Conservation (phyloP, 164 flowering plant species). For the Houttuynia cordata region DNA sequence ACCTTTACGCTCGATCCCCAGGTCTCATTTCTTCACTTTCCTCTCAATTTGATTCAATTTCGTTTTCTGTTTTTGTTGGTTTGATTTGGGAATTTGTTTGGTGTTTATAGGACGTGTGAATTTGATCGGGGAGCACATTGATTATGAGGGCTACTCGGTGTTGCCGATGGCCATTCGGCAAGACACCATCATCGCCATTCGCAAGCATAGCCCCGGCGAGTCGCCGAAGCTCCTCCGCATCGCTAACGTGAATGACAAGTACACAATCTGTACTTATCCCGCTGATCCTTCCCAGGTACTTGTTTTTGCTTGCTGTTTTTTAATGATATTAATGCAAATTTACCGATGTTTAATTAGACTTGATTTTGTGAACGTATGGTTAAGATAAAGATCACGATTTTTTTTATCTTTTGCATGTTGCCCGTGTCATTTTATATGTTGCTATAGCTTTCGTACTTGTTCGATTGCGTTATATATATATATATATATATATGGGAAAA, state of each 20-base stretch:
- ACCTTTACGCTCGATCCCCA: constrained; percentile 81
- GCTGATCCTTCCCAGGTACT: constrained; percentile 75
- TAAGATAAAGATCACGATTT: too few species aligned
- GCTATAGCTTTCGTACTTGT: too few species aligned
- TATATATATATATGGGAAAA: too few species aligned
- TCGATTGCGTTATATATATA: too few species aligned
- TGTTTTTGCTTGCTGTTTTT: too few species aligned
- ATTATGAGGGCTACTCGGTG: constrained; percentile 94
- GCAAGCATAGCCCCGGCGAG: constrained; percentile 35
- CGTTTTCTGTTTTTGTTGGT: neutral
- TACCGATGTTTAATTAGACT: too few species aligned
- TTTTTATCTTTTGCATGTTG: too few species aligned
- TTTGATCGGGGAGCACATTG: constrained; percentile 96
- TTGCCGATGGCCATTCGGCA: constrained; percentile 95
- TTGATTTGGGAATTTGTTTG: neutral
- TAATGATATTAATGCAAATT: too few species aligned
- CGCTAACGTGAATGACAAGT: constrained; percentile 71
- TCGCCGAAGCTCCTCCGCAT: constrained; percentile 42
- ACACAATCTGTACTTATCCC: constrained; percentile 67
- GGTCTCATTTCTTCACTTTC: constrained; percentile 24
- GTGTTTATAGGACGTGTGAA: constrained; percentile 71
- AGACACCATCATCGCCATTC: constrained; percentile 76
- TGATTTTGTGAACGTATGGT: too few species aligned
- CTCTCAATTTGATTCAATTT: neutral
- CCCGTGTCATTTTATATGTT: too few species aligned